Conservation (phyloP, 23 red algal genomes). For the Gracilariopsis chorda region DNA sequence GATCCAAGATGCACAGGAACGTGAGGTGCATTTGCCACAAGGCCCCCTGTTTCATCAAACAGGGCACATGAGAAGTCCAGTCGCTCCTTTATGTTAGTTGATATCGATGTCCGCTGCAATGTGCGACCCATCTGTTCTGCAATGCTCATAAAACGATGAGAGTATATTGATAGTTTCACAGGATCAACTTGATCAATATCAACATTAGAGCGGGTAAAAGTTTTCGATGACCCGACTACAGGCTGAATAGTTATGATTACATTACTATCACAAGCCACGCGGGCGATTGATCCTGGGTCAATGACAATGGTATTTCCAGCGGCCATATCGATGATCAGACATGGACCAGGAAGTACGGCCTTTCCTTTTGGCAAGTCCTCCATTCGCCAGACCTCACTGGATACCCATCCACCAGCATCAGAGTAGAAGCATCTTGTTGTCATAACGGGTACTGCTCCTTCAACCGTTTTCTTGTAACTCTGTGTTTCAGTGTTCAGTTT, state of each 20-base stretch:
- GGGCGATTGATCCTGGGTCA: conserved; percentile 59
- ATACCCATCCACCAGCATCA: conserved; percentile 45
- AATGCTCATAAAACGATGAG: conserved; percentile 97
- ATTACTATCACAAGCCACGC: conserved; percentile 43
- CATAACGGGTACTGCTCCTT: conserved; percentile 12
- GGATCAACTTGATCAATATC: conserved; percentile 44
- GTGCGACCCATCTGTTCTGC: conserved; percentile 98
- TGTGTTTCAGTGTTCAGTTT: background rate
- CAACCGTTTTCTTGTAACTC: background rate
- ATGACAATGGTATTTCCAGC: conserved; percentile 84
- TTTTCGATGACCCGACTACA: background rate
- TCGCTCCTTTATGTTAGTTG: conserved; percentile 98
- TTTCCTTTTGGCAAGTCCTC: conserved; percentile 42
- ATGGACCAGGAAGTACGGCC: conserved; percentile 58
- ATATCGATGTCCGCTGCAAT: conserved; percentile 91
- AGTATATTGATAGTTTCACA: conserved; percentile 78
- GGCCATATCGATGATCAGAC: conserved; percentile 72
- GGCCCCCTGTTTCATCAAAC: conserved; percentile 89
- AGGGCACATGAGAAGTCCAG: conserved; percentile 97
- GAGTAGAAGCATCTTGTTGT: conserved; percentile 29
- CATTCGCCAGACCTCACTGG: conserved; percentile 51
- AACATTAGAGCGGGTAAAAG: background rate
- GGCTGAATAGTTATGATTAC: conserved; percentile 42
- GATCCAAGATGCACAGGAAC: conserved; percentile 98
- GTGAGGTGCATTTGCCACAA: conserved; percentile 99